A percentile compares a stretch with the other conserved stretches of the same genome.
phyloP scores from a whole-genome alignment of 176 grass and related monocot genomes.

The Areca catechu region DNA sequence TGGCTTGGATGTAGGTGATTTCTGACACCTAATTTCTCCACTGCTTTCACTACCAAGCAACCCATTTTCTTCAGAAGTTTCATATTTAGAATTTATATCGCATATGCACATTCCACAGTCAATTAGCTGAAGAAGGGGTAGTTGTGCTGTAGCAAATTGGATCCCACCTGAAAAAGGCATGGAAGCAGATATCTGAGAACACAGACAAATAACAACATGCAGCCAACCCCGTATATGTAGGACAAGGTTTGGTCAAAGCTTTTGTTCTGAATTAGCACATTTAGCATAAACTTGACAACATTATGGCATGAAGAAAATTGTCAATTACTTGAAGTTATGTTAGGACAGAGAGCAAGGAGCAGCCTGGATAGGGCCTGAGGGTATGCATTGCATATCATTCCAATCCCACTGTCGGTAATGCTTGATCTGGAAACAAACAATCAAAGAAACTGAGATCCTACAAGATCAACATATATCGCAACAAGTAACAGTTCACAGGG shows the following conservation, averaged over 20 bases:
- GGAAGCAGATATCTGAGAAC: not conserved
- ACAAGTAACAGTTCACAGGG: no score
- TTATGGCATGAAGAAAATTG: not conserved
- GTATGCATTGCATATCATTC: slow-evolving; percentile 73
- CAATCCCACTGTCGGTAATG: slow-evolving; percentile 78
- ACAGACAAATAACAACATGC: no score
- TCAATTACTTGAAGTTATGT: slow-evolving; percentile 75
- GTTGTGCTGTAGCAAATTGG: slow-evolving; percentile 51
- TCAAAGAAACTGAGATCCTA: no score
- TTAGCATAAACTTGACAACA: not conserved
- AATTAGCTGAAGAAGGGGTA: slow-evolving; percentile 71
- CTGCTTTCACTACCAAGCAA: slow-evolving; percentile 30
- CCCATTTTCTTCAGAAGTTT: slow-evolving; percentile 23
- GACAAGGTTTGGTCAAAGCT: no score
- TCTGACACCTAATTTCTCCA: slow-evolving; percentile 35
- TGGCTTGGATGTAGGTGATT: slow-evolving; percentile 19
- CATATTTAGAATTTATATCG: slow-evolving; percentile 11
- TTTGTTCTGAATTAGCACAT: no score
- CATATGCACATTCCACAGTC: slow-evolving; percentile 79
- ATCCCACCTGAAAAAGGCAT: slow-evolving; percentile 45
- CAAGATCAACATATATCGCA: no score
- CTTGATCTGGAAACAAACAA: slow-evolving; percentile 39
- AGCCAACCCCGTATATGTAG: no score
- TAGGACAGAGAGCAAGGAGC: slow-evolving; percentile 58
- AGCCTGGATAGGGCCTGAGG: slow-evolving; percentile 44